These are phyloP conservation scores for Candida schatavii DNA, from an alignment of 805 yeast genomes.

Conservation along the genomic window DNA sequence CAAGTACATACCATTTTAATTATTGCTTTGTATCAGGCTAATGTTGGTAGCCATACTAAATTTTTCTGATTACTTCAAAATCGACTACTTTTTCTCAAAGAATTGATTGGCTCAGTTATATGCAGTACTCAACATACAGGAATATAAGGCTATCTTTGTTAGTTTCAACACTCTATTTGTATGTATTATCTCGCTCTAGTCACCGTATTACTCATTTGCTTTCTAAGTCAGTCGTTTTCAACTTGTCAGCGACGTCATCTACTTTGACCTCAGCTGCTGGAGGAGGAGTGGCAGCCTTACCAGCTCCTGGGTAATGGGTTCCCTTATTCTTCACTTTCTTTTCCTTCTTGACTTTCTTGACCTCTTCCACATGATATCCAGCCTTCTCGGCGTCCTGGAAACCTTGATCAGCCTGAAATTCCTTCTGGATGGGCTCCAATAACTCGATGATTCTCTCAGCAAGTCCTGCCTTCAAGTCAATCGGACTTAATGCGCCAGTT, in stretches of 20 bases:
- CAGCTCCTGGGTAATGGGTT: slow-evolving; percentile 77
- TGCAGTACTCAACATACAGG: not conserved
- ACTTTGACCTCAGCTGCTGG: slow-evolving; percentile 21
- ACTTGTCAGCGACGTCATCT: slow-evolving; percentile 31
- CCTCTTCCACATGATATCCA: slow-evolving; percentile 81
- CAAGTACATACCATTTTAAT: slow-evolving; percentile 8
- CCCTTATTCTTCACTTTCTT: slow-evolving; percentile 86
- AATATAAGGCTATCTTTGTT: too few relatives aligned
- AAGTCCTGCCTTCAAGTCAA: slow-evolving; percentile 91
- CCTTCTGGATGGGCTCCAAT: slow-evolving; percentile 80
- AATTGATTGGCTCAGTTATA: slow-evolving; percentile 1
- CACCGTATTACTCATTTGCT: too few relatives aligned
- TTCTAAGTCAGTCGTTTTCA: too few relatives aligned
- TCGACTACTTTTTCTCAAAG: slow-evolving; percentile 1
- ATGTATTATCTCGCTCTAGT: too few relatives aligned
- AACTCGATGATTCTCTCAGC: slow-evolving; percentile 78
- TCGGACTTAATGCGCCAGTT: slow-evolving; percentile 77
- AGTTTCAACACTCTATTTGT: too few relatives aligned
- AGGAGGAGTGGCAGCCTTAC: slow-evolving; percentile 16
- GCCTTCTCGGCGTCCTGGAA: slow-evolving; percentile 70
- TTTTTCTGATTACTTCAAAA: not conserved
- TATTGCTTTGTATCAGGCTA: too few relatives aligned
- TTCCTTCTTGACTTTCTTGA: slow-evolving; percentile 61
- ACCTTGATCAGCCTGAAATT: slow-evolving; percentile 57
- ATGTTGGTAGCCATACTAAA: not conserved